Base-by-base conservation (phyloP, 306 rosid genomes). In the Cucumis sativus region DNA sequence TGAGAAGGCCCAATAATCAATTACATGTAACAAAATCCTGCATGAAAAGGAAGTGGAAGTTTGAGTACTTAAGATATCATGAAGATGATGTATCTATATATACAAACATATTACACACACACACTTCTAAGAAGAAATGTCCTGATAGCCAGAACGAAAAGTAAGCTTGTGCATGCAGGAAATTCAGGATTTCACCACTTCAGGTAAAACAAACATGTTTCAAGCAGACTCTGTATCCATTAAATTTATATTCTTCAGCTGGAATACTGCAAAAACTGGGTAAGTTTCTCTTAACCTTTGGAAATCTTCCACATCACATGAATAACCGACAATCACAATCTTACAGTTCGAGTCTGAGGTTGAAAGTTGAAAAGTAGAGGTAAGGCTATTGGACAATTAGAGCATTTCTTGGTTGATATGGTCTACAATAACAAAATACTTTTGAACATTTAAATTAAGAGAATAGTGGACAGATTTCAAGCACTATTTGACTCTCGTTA, bases 21-120 rank as follows among this genome's bases (percentile, higher is more conserved):
- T 47, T 58, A 74, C 79, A 58, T 20, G 69, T 55, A 55, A 75
- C 33, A 23, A 66, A 68, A 79, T 43, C 88, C 93, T 88, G 97
- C 88, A 84, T 73, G 73, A 60, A 37, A 79, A 64, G 41, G 77
- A 64, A 68, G 64, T 61, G 64, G 35, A 30, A 49, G 79, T 66
- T 63, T 79, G 84, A 78, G 68, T 81, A 77, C n/a, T 65, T 65
- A 80, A 67, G 78, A 23, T 33, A 57, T 76, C 33, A 20, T 23
- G 25, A 54, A 41, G 18, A 73, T 23, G 70, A 68, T 6, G 62
- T 17, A 54, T 18, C 49, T 52, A 0, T 33, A 33, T 33, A 73
- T 51, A 54, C 59, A 23, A 5, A 4, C 37, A 33, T 13, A 49
- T 49, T 1, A 15, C n/a, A 17, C 18, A 14, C 18, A 14, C 6